Conservation (phyloP, 768 basidiomycete species). For the Tephrocybe sp. region DNA sequence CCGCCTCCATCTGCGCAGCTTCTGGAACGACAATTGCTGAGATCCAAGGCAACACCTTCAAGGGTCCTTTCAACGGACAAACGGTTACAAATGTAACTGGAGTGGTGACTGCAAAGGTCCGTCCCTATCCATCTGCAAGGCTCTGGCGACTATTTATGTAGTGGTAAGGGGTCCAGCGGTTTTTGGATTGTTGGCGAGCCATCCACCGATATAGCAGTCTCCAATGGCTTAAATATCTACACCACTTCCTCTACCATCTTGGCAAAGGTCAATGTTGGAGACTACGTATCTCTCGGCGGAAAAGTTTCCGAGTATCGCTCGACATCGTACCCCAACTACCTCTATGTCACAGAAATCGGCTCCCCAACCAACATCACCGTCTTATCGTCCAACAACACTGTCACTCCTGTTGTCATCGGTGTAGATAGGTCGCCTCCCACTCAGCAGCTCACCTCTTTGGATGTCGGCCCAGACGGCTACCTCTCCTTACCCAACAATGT, state of each 20-base stretch:
- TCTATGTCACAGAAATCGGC: conserved; percentile 49
- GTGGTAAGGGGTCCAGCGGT: conserved; percentile 47
- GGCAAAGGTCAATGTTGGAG: conserved; percentile 43
- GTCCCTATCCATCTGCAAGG: conserved; percentile 1
- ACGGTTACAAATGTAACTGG: conserved; percentile 48
- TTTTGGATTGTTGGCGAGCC: conserved; percentile 49
- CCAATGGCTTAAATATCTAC: conserved; percentile 53
- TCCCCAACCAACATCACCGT: conserved; percentile 43
- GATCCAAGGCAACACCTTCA: conserved; percentile 50
- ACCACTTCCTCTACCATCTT: conserved; percentile 38
- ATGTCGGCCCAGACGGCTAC: conserved; percentile 53
- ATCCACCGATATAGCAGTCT: conserved; percentile 44
- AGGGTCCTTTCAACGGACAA: conserved; percentile 46
- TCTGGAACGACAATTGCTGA: conserved; percentile 43
- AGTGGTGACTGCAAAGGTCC: conserved; percentile 54
- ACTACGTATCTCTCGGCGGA: conserved; percentile 45
- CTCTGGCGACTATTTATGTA: not conserved
- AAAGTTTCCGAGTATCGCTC: conserved; percentile 53
- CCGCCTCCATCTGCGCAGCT: conserved; percentile 27
- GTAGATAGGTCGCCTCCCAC: conserved; percentile 54
- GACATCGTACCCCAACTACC: conserved; percentile 39
- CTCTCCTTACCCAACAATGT: conserved; percentile 56
- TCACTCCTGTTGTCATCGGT: conserved; percentile 52
- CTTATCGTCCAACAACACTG: conserved; percentile 43
- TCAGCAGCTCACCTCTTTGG: conserved; percentile 45